Evolutionary conservation across 495 filamentous ascomycete genomes (phyloP).

Genomic region (Usnea hakonensis): DNA sequence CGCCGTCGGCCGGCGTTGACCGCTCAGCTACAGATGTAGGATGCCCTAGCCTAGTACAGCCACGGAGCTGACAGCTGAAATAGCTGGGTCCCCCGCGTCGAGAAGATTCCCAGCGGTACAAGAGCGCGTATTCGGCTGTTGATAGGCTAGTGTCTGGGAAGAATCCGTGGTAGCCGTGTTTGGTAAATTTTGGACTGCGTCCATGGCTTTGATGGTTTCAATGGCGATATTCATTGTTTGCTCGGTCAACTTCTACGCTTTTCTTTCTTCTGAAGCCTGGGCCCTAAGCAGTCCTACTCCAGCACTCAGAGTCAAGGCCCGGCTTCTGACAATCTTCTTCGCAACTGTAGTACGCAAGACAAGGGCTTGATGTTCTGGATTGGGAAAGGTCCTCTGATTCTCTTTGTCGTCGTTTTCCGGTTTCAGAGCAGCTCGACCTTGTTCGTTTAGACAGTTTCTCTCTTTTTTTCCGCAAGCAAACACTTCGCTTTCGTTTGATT

Average conservation of each 20-base stretch:
- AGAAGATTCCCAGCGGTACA: slow-evolving; percentile 11
- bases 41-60: background rate
- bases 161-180: slow-evolving; percentile 1
- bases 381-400: background rate
- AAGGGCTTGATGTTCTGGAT: background rate
- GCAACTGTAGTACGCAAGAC: background rate
- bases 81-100: background rate
- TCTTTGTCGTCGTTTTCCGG: background rate
- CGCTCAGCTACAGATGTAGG: slow-evolving; percentile 6
- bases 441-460: background rate
- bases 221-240: background rate
- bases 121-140: slow-evolving; percentile 8
- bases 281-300: background rate
- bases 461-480: background rate
- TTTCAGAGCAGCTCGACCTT: background rate
- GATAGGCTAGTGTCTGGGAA: slow-evolving; percentile 9
- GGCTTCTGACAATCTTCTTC: background rate
- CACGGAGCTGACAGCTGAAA: background rate
- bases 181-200: background rate
- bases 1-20: background rate
- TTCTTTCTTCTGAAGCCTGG: background rate
- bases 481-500: background rate
- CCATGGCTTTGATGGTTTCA: background rate
- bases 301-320: background rate
- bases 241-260: background rate